Base-by-base conservation (phyloP, 352 stramenopile genomes). In the Globisporangium mamillatum region DNA sequence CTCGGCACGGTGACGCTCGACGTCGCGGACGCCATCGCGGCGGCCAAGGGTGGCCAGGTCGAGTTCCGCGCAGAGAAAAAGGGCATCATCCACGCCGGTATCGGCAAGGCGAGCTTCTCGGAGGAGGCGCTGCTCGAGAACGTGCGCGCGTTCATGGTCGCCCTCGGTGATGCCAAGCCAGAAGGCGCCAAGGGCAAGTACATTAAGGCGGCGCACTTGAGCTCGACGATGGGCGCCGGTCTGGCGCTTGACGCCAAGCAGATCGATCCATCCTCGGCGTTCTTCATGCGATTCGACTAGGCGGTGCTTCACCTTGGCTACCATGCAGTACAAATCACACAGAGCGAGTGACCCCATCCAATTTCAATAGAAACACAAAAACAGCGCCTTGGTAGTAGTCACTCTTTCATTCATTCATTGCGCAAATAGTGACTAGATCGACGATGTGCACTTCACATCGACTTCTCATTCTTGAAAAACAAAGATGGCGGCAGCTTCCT, bases 1-100 rank as follows among this genome's bases (percentile, higher is more conserved):
- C 79, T 98, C 18, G 96, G 96, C 27, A 99, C 97, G 9, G 92
- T 99, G 50, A 98, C 94, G 34, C 79, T 88, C 68, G 92, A 98
- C 41, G 89, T 98, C 22, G 82, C 78, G 52, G 81, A 89, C 34
- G 92, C 88, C 29, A 94, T 98, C 69, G 62, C 75, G 4, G 88
- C 88, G 27, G 88, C 88, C 22, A 85, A 90, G 74, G 86, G 79
- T 50, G 89, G 89, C 59, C 89, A 96, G 76, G 88, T 95, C 38
- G 89, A 95, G 73, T 96, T 96, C 76, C 89, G 90, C 63, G 88
- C 89, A 32, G 90, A 96, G 77, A 97, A 96, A 77, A 96, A 95
- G 71, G 88, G 88, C 57, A 93, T 97, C 68, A 82, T 97, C 59
- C 89, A 97, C 72, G 90, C 88, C 32, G 89, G 89, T 50, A 82